Conservation (phyloP, 495 filamentous ascomycete species). For the Aspergillus asperescens region DNA sequence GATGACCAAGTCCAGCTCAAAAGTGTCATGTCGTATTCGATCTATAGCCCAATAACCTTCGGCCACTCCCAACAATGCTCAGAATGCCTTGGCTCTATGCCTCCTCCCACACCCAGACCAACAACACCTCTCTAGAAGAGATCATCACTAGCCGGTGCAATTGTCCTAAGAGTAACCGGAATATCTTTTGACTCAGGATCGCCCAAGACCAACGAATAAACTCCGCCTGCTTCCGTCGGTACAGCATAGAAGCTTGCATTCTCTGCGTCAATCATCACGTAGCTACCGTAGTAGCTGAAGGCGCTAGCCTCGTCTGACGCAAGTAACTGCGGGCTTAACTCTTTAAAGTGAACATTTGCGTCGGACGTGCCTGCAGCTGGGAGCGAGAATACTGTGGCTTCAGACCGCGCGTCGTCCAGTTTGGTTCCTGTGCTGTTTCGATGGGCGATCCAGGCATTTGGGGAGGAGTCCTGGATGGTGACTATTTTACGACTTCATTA, state of each 20-base stretch:
- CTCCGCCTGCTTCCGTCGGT: neutral
- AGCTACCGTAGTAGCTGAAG: conserved; percentile 1
- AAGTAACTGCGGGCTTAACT: neutral
- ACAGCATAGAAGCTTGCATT: conserved; percentile 5
- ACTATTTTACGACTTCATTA: neutral
- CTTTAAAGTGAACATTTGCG: neutral
- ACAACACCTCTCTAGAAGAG: too few relatives aligned
- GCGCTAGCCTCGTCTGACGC: neutral
- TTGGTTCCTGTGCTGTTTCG: neutral
- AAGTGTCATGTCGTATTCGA: too few relatives aligned
- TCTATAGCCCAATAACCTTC: too few relatives aligned
- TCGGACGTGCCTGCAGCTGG: neutral
- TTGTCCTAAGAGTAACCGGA: conserved; percentile 3
- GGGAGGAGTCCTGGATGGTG: neutral
- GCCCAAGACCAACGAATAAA: conserved; percentile 2
- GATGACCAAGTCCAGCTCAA: too few relatives aligned
- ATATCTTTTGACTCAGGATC: neutral
- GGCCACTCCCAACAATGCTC: too few relatives aligned
- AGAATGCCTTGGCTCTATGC: neutral
- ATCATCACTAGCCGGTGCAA: conserved; percentile 2
- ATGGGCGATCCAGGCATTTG: conserved; percentile 2
- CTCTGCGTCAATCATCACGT: neutral
- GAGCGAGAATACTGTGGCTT: neutral
- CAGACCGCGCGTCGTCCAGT: neutral
- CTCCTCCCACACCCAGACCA: neutral